Percentiles rank a stretch among this genome's conserved stretches.
Evolutionary conservation across 2,329 filamentous ascomycete genomes (phyloP).

Genomic region (Aspergillus proliferans): DNA sequence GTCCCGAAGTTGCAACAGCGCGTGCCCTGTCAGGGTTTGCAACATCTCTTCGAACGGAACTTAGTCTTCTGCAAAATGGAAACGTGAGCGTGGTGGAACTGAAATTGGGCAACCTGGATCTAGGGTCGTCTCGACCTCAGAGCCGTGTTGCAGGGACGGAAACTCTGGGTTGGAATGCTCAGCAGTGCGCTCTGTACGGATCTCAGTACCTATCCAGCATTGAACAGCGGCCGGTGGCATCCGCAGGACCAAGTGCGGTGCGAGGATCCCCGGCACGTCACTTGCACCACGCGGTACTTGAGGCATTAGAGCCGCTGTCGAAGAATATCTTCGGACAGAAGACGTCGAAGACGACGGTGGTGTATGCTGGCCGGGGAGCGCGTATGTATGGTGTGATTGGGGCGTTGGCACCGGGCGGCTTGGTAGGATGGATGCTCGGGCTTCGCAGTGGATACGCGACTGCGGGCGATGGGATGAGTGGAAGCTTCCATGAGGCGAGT

Average conservation of each 20-base stretch:
- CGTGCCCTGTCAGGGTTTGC: conserved; percentile 83
- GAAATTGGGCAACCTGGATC: conserved; percentile 86
- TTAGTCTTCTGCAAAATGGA: conserved; percentile 59
- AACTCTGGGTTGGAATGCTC: conserved; percentile 53
- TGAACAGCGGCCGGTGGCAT: conserved; percentile 34
- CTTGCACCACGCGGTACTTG: conserved; percentile 82
- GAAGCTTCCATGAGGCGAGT: conserved; percentile 42
- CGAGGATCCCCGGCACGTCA: conserved; percentile 68
- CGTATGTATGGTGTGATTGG: conserved; percentile 81
- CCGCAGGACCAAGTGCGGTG: conserved; percentile 32
- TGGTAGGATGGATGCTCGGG: conserved; percentile 94
- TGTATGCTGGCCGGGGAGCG: conserved; percentile 79
- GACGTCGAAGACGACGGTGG: conserved; percentile 45
- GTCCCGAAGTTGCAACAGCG: conserved; percentile 78
- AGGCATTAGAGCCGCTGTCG: conserved; percentile 61
- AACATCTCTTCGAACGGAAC: conserved; percentile 70
- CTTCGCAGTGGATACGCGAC: conserved; percentile 46
- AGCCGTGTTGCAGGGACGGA: conserved; percentile 44
- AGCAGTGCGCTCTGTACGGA: conserved; percentile 49
- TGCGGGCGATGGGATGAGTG: conserved; percentile 42
- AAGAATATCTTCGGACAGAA: conserved; percentile 35
- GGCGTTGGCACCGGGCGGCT: conserved; percentile 64
- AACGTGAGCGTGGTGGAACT: conserved; percentile 72
- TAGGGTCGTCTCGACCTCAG: conserved; percentile 51
- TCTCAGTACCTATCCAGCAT: conserved; percentile 39